phyloP scores from a whole-genome alignment of 2,329 filamentous ascomycete genomes.

The Phaeosphaeriaceae sp. region DNA sequence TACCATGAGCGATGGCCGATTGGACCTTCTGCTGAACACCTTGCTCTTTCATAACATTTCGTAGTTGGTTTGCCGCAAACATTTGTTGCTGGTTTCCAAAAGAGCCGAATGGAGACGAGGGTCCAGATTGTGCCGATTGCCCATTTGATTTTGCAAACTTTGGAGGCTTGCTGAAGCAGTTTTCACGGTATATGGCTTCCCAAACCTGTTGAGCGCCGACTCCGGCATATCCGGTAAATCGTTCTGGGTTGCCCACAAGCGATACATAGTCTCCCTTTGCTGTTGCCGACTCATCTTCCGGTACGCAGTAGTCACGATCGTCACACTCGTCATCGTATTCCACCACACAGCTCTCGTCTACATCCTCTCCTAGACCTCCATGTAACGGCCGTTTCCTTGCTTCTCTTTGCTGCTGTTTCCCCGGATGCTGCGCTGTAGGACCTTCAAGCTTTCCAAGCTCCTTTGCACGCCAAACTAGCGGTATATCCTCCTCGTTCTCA shows the following conservation, averaged over 20 bases:
- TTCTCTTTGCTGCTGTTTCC: constrained; percentile 73
- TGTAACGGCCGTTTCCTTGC: constrained; percentile 76
- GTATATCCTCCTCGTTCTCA: constrained; percentile 94
- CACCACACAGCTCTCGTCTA: constrained; percentile 94
- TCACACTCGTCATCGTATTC: constrained; percentile 98
- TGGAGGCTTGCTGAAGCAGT: constrained; percentile 75
- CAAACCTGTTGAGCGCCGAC: constrained; percentile 87
- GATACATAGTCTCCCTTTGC: constrained; percentile 97
- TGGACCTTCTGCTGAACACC: constrained; percentile 67
- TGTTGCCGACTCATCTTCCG: constrained; percentile 86
- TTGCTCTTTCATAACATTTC: constrained; percentile 65
- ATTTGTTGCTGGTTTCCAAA: constrained; percentile 53
- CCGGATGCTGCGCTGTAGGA: constrained; percentile 87
- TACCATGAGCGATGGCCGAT: constrained; percentile 58
- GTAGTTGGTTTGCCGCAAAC: constrained; percentile 66
- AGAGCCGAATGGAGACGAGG: constrained; percentile 48
- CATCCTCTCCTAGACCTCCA: constrained; percentile 81
- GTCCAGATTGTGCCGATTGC: constrained; percentile 46
- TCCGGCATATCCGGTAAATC: constrained; percentile 93
- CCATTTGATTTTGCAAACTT: constrained; percentile 40
- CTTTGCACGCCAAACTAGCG: constrained; percentile 86
- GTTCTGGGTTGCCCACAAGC: constrained; percentile 88
- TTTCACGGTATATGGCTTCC: constrained; percentile 96
- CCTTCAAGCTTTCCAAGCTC: constrained; percentile 92
- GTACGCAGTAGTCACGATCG: constrained; percentile 94